Conservation (phyloP, 306 rosid species). For the Gillenia trifoliata region DNA sequence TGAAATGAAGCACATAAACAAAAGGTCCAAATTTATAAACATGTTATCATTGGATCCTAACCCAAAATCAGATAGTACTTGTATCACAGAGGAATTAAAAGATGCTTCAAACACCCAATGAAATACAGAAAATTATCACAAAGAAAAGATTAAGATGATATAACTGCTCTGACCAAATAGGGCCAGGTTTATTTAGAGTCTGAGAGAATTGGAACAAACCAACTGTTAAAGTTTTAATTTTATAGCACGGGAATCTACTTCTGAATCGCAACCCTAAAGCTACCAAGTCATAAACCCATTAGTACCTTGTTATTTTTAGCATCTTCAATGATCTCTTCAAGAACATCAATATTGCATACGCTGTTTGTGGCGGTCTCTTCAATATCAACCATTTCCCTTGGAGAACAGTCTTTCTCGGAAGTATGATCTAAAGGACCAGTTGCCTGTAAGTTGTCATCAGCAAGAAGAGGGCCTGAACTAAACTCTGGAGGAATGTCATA, state of each 20-base stretch:
- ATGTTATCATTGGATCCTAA: neutral
- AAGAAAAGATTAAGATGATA: neutral
- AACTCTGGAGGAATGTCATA: slow-evolving; percentile 16
- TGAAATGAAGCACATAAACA: neutral
- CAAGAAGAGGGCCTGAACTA: neutral
- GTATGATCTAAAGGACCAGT: slow-evolving; percentile 19
- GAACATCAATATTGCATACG: slow-evolving; percentile 44
- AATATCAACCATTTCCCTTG: slow-evolving; percentile 24
- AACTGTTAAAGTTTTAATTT: neutral
- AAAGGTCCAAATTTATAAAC: neutral
- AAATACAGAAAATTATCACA: neutral
- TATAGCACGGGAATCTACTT: neutral
- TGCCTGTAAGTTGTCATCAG: slow-evolving; percentile 24
- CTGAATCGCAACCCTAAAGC: slow-evolving; percentile 1
- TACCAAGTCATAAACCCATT: neutral
- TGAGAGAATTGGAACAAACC: neutral
- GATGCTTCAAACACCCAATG: neutral
- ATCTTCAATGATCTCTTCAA: slow-evolving; percentile 73
- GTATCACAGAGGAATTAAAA: neutral
- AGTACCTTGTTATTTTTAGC: slow-evolving; percentile 84
- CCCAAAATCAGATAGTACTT: neutral
- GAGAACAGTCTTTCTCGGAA: slow-evolving; percentile 17
- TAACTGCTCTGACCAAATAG: neutral
- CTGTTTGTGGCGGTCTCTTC: slow-evolving; percentile 28
- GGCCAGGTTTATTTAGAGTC: neutral